Conservation (phyloP, 441 rosid species). For the Erysimum cheiri region DNA sequence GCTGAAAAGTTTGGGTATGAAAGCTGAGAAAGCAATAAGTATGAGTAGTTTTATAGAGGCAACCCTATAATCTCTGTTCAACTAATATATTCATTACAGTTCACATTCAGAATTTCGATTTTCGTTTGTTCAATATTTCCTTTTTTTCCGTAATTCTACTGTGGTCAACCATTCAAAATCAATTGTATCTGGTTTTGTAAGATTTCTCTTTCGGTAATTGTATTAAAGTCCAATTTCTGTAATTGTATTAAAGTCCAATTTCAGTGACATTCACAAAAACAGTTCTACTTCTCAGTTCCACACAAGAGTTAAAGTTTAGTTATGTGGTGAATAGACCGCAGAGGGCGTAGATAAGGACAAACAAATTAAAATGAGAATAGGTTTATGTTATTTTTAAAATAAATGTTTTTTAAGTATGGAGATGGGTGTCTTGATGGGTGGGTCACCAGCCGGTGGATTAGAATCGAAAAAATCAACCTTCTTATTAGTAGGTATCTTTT, state of each 20-base stretch:
- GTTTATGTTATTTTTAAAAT: background rate
- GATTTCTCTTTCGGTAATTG: background rate
- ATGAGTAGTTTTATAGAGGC: too few species aligned
- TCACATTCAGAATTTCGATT: background rate
- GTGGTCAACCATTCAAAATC: background rate
- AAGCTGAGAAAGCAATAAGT: too few species aligned
- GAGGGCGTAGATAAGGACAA: slow-evolving; percentile 13
- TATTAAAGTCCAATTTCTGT: background rate
- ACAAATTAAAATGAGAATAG: background rate
- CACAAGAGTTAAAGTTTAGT: slow-evolving; percentile 1
- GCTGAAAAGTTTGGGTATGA: too few species aligned
- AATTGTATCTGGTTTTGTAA: slow-evolving; percentile 7
- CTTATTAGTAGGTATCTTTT: slow-evolving; percentile 20
- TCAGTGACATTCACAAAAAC: slow-evolving; percentile 17
- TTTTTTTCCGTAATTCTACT: background rate
- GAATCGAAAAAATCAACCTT: slow-evolving; percentile 26
- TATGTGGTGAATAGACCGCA: background rate
- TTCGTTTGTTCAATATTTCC: background rate
- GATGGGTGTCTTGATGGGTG: slow-evolving; percentile 26
- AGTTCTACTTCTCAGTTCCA: background rate
- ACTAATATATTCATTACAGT: background rate
- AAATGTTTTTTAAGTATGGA: background rate
- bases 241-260: background rate
- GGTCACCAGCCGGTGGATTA: slow-evolving; percentile 28
- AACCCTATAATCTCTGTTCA: too few species aligned